Conservation (phyloP, 331 rosid species). For the Malus hybrid region DNA sequence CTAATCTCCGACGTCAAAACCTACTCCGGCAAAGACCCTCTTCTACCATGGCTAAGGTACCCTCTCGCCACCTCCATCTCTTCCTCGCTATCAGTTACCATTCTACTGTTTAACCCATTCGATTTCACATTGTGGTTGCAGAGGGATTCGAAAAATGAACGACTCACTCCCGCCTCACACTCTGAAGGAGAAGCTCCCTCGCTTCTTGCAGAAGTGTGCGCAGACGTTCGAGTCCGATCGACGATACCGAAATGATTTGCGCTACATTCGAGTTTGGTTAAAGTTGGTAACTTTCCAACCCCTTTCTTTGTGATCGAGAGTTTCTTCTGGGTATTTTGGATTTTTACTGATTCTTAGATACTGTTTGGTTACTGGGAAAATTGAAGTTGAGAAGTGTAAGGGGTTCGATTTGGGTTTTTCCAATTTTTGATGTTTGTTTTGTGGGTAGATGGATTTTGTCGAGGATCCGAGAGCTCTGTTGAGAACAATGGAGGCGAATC, state of each 20-base stretch:
- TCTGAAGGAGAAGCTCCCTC: constrained; percentile 71
- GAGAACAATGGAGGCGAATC: constrained; percentile 69
- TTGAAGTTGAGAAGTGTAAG: neutral
- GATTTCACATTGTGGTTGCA: constrained; percentile 18
- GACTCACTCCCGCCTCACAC: constrained; percentile 44
- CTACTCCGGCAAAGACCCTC: constrained; percentile 77
- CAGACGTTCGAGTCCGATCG: constrained; percentile 64
- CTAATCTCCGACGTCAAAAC: constrained; percentile 47
- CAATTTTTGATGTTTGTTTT: neutral
- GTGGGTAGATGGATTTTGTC: constrained; percentile 76
- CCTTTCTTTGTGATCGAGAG: neutral
- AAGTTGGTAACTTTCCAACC: constrained; percentile 55
- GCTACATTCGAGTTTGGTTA: constrained; percentile 90
- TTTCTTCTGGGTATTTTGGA: constrained; percentile 1
- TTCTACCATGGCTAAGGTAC: constrained; percentile 92
- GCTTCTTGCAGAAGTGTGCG: constrained; percentile 63
- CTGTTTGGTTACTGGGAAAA: constrained; percentile 11
- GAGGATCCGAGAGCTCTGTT: constrained; percentile 52
- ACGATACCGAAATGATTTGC: constrained; percentile 74
- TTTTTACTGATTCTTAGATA: neutral
- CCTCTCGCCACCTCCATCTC: neutral
- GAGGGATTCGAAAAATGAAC: constrained; percentile 76
- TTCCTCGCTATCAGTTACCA: neutral
- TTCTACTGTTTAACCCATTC: neutral
- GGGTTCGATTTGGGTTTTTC: neutral